These are phyloP conservation scores for Phytopythium litorale DNA, from an alignment of 352 stramenopile species.

Conservation along the genomic window DNA sequence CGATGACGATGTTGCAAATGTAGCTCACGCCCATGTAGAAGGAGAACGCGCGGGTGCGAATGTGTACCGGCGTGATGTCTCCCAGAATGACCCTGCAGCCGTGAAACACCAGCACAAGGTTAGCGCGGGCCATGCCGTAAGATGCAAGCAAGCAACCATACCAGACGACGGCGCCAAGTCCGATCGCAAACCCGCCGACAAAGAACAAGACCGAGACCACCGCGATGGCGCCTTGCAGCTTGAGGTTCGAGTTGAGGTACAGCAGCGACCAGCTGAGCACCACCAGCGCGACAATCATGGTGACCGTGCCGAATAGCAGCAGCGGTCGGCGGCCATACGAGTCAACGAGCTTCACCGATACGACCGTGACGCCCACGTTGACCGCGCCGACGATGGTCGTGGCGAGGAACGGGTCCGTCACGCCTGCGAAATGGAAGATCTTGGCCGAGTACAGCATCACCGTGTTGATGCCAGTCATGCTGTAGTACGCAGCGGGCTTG, in stretches of 20 bases:
- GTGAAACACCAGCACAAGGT: background rate
- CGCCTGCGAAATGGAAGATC: constrained; percentile 88
- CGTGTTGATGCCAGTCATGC: constrained; percentile 90
- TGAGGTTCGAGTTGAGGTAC: constrained; percentile 40
- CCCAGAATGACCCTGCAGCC: constrained; percentile 70
- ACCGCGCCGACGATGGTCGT: constrained; percentile 67
- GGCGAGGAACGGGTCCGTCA: constrained; percentile 81
- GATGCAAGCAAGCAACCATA: constrained; percentile 18
- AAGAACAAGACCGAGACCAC: constrained; percentile 80
- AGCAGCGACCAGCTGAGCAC: constrained; percentile 70
- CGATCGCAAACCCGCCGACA: constrained; percentile 81
- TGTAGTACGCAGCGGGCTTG: constrained; percentile 5
- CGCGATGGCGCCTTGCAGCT: constrained; percentile 55
- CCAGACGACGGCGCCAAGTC: constrained; percentile 78
- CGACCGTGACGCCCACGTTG: constrained; percentile 77
- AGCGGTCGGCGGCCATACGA: constrained; percentile 68
- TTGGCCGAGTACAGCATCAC: constrained; percentile 91
- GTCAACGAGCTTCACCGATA: constrained; percentile 77
- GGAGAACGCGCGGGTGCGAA: constrained; percentile 77
- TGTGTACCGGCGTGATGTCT: constrained; percentile 86
- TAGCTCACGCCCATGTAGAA: constrained; percentile 87
- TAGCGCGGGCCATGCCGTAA: background rate
- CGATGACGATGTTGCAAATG: constrained; percentile 81
- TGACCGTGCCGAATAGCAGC: constrained; percentile 53
- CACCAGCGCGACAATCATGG: constrained; percentile 74